Conservation (phyloP, 331 rosid species). For the Dryas integrifolia region DNA sequence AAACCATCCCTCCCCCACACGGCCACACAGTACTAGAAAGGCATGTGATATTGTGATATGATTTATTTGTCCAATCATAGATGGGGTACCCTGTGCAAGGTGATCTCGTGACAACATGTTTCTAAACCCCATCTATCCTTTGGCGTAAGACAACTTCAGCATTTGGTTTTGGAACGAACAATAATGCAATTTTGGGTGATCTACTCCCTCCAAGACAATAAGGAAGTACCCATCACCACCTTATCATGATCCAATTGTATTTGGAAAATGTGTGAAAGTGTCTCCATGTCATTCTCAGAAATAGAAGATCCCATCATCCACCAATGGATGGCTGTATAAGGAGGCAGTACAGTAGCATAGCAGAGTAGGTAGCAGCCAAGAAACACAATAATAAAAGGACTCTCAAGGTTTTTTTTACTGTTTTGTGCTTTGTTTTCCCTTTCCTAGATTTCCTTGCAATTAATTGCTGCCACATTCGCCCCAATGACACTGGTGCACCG, state of each 20-base stretch:
- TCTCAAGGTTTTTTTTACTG: not conserved
- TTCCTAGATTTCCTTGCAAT: not conserved
- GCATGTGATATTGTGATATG: not conserved
- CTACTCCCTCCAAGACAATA: not conserved
- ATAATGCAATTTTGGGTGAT: constrained; percentile 13
- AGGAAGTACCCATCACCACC: constrained; percentile 10
- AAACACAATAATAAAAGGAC: not conserved
- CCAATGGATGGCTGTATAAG: not conserved
- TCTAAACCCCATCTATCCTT: not conserved
- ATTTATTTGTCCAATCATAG: constrained; percentile 16
- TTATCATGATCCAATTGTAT: constrained; percentile 10
- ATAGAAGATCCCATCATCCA: not conserved
- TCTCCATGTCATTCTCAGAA: not conserved
- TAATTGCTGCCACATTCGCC: not conserved
- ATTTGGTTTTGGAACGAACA: constrained; percentile 12
- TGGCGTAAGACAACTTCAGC: constrained; percentile 18
- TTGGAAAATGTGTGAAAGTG: not conserved
- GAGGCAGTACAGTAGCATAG: too few species aligned
- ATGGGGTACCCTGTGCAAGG: constrained; percentile 16
- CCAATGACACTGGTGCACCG: not conserved
- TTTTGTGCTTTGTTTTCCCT: not conserved
- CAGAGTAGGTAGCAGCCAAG: too few species aligned
- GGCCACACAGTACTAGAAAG: not conserved
- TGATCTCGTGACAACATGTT: constrained; percentile 26
- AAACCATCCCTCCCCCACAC: not conserved